Conservation (phyloP, 495 filamentous ascomycete genomes). For the Aspergillus ostianus region DNA sequence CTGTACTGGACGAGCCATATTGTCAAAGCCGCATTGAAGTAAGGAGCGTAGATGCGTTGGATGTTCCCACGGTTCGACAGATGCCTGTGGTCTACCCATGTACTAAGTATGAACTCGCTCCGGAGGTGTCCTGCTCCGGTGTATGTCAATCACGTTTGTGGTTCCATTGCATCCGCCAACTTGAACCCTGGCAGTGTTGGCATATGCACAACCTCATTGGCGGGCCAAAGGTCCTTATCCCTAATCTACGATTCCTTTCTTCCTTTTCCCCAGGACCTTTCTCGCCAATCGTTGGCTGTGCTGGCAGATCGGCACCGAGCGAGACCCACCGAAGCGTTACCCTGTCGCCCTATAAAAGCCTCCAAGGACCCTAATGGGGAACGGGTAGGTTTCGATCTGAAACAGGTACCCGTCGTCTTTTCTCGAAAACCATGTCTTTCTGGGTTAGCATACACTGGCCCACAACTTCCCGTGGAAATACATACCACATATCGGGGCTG, state of each 20-base stretch:
- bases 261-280: neutral
- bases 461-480: too few relatives aligned
- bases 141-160: too few relatives aligned
- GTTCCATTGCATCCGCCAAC: neutral
- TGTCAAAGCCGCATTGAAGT: too few relatives aligned
- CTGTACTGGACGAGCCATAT: constrained; percentile 1
- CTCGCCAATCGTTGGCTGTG: neutral
- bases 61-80: neutral
- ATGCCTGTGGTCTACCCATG: neutral
- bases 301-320: neutral
- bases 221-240: neutral
- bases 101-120: neutral
- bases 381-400: neutral
- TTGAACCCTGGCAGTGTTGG: neutral
- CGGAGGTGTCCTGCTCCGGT: neutral
- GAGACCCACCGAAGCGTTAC: neutral
- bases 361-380: too few relatives aligned
- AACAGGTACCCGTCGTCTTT: neutral
- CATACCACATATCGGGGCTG: too few relatives aligned
- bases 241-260: neutral
- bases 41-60: too few relatives aligned
- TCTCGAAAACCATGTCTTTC: too few relatives aligned
- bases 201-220: neutral
- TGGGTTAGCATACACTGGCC: too few relatives aligned
- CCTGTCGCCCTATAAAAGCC: neutral